A percentile compares a stretch with the other conserved stretches of the same genome.
phyloP scores from a whole-genome alignment of 495 filamentous ascomycete species.

The Penicillium samsonianum region DNA sequence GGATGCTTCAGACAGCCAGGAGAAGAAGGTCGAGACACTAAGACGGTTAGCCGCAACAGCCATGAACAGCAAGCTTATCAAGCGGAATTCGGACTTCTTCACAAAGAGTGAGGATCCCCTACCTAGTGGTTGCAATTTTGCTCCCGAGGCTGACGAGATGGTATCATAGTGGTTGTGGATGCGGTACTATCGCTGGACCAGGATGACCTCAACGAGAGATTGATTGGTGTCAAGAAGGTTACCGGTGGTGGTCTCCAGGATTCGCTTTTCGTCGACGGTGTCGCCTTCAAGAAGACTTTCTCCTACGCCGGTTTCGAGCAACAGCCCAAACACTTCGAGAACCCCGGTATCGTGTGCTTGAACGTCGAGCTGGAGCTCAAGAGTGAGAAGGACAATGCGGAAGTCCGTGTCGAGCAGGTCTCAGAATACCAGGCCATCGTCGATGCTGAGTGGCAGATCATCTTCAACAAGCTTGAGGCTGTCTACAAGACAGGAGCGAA shows the following conservation, averaged over 20 bases:
- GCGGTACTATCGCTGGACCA: slow-evolving; percentile 97
- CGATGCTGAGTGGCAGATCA: slow-evolving; percentile 99
- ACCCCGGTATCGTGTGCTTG: slow-evolving; percentile 93
- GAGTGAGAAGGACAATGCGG: slow-evolving; percentile 98
- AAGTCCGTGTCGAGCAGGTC: slow-evolving; percentile 96
- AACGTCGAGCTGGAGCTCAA: slow-evolving; percentile 98
- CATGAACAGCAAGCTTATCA: slow-evolving; percentile 99
- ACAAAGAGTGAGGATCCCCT: slow-evolving; percentile 74
- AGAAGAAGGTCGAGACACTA: slow-evolving; percentile 86
- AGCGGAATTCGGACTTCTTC: slow-evolving; percentile 95
- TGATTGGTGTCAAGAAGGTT: slow-evolving; percentile 97
- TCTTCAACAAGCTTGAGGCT: slow-evolving; percentile 97
- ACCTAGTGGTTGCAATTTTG: slow-evolving; percentile 2
- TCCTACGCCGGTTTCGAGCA: slow-evolving; percentile 99
- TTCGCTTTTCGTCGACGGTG: slow-evolving; percentile 95
- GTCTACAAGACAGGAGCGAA: slow-evolving; percentile 90
- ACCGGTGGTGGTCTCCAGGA: slow-evolving; percentile 96
- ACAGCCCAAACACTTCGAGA: slow-evolving; percentile 90
- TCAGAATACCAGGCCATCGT: slow-evolving; percentile 99
- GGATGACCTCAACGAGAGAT: slow-evolving; percentile 93
- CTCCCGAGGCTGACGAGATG: slow-evolving; percentile 10
- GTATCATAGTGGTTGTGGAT: slow-evolving; percentile 84
- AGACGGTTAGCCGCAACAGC: slow-evolving; percentile 90
- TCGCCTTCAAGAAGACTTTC: slow-evolving; percentile 99
- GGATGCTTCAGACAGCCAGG: slow-evolving; percentile 55